Percentiles rank a stretch among this genome's conserved stretches.
Conservation (phyloP, 2,329 filamentous ascomycete genomes). For the Cladosporium velox region DNA sequence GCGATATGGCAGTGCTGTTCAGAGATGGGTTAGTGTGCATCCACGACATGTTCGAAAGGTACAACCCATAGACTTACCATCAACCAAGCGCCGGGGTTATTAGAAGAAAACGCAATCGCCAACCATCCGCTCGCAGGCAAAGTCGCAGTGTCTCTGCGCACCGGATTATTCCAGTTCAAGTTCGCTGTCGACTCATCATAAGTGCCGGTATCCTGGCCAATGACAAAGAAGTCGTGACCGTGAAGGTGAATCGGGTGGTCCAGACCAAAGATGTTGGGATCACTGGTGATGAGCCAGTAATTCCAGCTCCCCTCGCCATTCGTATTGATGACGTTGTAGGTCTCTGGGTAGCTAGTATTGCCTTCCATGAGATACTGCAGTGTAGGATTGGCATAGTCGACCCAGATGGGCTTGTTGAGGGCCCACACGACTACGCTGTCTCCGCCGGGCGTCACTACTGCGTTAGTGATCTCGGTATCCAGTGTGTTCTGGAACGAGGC, state of each 20-base stretch:
- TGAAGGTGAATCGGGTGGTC: constrained; percentile 33
- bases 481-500: constrained; percentile 37
- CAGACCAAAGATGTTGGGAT: constrained; percentile 22
- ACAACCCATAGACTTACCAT: not conserved
- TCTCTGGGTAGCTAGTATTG: constrained; percentile 42
- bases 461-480: constrained; percentile 36
- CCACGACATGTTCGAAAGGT: too few species aligned
- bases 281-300: constrained; percentile 49
- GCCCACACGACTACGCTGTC: constrained; percentile 44
- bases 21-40: not conserved
- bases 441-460: constrained; percentile 39
- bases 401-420: constrained; percentile 36
- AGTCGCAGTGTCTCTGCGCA: constrained; percentile 52
- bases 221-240: constrained; percentile 40
- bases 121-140: constrained; percentile 50
- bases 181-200: constrained; percentile 32
- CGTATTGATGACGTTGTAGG: constrained; percentile 44
- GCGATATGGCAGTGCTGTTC: constrained; percentile 29
- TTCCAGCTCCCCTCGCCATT: constrained; percentile 44
- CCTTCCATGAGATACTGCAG: constrained; percentile 43
- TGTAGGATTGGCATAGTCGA: constrained; percentile 43
- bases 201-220: constrained; percentile 34
- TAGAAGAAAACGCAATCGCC: constrained; percentile 52
- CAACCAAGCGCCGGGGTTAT: constrained; percentile 51
- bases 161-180: constrained; percentile 46